Conservation (phyloP, 2,329 filamentous ascomycete genomes). For the Corniculantispora saksenae region DNA sequence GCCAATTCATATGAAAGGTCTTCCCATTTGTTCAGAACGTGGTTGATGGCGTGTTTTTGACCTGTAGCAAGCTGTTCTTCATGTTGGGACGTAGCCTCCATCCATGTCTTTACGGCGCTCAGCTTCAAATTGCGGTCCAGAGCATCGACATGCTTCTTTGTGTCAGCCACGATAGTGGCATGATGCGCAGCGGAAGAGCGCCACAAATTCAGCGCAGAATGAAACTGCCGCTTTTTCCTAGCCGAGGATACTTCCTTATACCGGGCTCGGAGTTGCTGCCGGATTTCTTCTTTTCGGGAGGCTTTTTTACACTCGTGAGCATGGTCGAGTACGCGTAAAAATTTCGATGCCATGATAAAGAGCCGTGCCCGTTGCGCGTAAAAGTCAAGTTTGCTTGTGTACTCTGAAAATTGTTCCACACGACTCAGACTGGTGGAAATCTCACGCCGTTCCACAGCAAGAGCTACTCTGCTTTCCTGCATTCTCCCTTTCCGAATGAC, state of each 20-base stretch:
- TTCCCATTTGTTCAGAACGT: conserved; percentile 28
- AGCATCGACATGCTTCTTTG: conserved; percentile 17
- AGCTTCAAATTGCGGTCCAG: background rate
- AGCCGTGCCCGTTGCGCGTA: conserved; percentile 15
- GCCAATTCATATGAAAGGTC: conserved; percentile 26
- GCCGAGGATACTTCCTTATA: conserved; percentile 16
- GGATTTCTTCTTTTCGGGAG: conserved; percentile 12
- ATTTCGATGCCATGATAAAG: conserved; percentile 11
- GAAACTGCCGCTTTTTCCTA: conserved; percentile 13
- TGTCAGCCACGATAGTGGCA: background rate
- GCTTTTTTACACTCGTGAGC: background rate
- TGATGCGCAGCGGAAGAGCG: background rate
- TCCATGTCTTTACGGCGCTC: conserved; percentile 27
- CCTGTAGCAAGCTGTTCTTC: background rate
- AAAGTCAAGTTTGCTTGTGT: background rate
- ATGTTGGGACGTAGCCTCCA: conserved; percentile 23
- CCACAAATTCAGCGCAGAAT: conserved; percentile 5
- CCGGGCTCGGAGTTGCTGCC: conserved; percentile 13
- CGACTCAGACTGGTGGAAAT: background rate
- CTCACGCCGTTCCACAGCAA: background rate
- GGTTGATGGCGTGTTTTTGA: background rate
- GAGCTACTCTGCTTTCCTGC: background rate
- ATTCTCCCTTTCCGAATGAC: background rate
- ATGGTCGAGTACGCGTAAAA: conserved; percentile 11
- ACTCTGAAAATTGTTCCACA: background rate